These are phyloP conservation scores for Triticum turgidum DNA, from an alignment of 176 grass and related monocot species.

Conservation along the genomic window DNA sequence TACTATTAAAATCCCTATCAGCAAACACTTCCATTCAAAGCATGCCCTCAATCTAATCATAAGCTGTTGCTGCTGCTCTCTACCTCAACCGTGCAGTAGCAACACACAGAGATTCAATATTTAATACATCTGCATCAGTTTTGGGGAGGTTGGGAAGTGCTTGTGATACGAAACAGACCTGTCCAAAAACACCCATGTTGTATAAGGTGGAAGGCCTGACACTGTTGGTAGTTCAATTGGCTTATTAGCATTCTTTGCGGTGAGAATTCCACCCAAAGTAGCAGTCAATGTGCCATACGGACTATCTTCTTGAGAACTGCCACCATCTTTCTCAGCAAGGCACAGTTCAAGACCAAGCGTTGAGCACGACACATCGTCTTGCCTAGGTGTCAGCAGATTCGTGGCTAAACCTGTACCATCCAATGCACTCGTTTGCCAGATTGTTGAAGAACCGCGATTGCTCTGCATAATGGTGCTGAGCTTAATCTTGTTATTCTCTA, in stretches of 20 bases:
- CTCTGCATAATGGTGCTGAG: slow-evolving; percentile 63
- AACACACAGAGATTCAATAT: not conserved
- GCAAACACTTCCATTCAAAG: too few species aligned
- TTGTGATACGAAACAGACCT: slow-evolving; percentile 53
- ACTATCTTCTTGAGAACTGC: slow-evolving; percentile 66
- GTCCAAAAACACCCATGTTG: slow-evolving; percentile 90
- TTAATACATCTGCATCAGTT: not conserved
- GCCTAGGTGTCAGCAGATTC: slow-evolving; percentile 78
- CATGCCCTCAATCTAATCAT: too few species aligned
- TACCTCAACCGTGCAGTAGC: too few species aligned
- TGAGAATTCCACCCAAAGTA: slow-evolving; percentile 61
- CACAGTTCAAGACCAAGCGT: slow-evolving; percentile 58
- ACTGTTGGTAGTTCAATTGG: slow-evolving; percentile 68
- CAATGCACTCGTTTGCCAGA: slow-evolving; percentile 54
- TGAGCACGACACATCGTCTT: slow-evolving; percentile 58
- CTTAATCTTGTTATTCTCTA: slow-evolving; percentile 73
- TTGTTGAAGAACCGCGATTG: slow-evolving; percentile 54
- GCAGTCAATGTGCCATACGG: slow-evolving; percentile 43
- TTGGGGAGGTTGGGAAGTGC: slow-evolving; percentile 10
- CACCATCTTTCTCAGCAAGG: slow-evolving; percentile 53
- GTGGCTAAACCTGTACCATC: slow-evolving; percentile 47
- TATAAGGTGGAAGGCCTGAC: slow-evolving; percentile 64
- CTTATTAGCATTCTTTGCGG: slow-evolving; percentile 54
- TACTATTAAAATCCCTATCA: too few species aligned
- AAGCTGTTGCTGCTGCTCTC: too few species aligned